phyloP scores from a whole-genome alignment of 2,329 filamentous ascomycete species.

The Domatiomyces globalis region DNA sequence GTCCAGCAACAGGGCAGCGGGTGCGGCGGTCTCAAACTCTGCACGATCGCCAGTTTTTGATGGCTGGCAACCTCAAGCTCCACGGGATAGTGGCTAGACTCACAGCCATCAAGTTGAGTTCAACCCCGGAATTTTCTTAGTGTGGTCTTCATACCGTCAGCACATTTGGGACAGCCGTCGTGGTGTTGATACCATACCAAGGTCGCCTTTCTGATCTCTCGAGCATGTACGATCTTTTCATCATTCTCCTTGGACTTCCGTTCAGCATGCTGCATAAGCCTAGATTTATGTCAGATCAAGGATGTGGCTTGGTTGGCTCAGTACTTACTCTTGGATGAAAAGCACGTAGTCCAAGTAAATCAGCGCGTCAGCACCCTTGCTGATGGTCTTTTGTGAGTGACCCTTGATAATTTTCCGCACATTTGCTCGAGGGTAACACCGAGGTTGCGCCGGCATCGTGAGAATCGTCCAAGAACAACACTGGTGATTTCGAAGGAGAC shows the following conservation, averaged over 20 bases:
- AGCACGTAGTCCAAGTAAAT: conserved; percentile 75
- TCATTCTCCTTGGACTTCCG: conserved; percentile 62
- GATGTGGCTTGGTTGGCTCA: not conserved
- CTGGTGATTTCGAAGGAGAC: not conserved
- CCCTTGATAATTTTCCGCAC: conserved; percentile 85
- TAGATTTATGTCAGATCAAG: conserved; percentile 23
- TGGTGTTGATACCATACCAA: conserved; percentile 38
- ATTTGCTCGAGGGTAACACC: conserved; percentile 61
- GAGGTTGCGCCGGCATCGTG: conserved; percentile 1
- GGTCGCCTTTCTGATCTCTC: conserved; percentile 63
- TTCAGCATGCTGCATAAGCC: conserved; percentile 63
- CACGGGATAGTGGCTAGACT: not conserved
- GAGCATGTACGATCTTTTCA: conserved; percentile 59
- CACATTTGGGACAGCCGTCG: not conserved
- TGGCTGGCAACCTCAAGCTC: not conserved
- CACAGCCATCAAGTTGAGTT: conserved; percentile 16
- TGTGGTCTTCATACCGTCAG: conserved; percentile 37
- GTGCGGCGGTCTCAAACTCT: not conserved
- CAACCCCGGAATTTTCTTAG: conserved; percentile 56
- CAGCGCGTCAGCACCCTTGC: conserved; percentile 74
- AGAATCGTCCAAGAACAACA: not conserved
- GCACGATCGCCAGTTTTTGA: not conserved
- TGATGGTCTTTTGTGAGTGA: conserved; percentile 64
- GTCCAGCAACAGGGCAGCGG: not conserved
- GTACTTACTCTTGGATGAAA: conserved; percentile 53